phyloP scores from a whole-genome alignment of 1,139 yeast genomes.

The Candida tropicalis region DNA sequence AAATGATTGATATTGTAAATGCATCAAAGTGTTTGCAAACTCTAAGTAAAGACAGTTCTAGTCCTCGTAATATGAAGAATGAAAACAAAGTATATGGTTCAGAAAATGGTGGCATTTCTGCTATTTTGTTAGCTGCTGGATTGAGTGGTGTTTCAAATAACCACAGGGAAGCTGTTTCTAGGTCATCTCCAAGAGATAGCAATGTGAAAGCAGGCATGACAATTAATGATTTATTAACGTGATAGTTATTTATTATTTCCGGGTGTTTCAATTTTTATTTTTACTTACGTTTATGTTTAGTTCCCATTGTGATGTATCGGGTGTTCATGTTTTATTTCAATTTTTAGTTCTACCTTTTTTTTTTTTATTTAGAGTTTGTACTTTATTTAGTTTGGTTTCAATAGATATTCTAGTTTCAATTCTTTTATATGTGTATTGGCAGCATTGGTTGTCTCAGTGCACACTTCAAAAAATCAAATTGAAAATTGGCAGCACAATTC shows the following conservation, averaged over 20 bases:
- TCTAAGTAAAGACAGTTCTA: conserved; percentile 16
- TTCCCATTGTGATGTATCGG: conserved; percentile 1
- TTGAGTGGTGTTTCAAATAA: conserved; percentile 7
- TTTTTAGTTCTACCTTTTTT: neutral
- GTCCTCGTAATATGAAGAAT: neutral
- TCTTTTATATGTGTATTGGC: no score
- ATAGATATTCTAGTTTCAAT: conserved; percentile 7
- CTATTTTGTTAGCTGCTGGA: conserved; percentile 33
- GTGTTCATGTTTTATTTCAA: neutral
- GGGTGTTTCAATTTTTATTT: neutral
- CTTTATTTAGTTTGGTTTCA: conserved; percentile 5
- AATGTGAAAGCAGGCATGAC: conserved; percentile 25
- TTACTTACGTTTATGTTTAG: neutral
- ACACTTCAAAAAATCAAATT: no score
- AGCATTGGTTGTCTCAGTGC: neutral
- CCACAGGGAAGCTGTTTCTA: neutral
- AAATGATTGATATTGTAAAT: conserved; percentile 38
- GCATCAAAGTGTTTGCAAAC: conserved; percentile 46
- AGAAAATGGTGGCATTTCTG: conserved; percentile 24
- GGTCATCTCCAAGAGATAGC: conserved; percentile 1
- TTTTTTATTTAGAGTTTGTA: neutral
- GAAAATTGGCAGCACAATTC: neutral
- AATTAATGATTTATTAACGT: conserved; percentile 32
- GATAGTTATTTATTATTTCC: neutral
- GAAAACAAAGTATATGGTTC: neutral